Conservation (phyloP, 805 yeast species). For the Nakazawaea wyomingensis region DNA sequence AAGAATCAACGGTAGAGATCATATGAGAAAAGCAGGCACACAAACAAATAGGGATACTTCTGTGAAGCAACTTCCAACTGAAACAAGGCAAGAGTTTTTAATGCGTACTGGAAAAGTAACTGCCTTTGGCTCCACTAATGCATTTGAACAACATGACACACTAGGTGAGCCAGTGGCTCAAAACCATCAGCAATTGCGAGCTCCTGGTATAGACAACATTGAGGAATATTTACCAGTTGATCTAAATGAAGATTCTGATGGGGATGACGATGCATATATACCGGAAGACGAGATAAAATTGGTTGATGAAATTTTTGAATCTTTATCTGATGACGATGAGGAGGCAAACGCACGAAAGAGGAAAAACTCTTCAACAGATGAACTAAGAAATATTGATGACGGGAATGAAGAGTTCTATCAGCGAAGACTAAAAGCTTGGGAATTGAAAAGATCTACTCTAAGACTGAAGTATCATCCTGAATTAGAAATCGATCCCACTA, state of each 20-base stretch:
- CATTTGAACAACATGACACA: slow-evolving; percentile 41
- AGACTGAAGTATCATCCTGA: slow-evolving; percentile 28
- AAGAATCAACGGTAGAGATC: slow-evolving; percentile 34
- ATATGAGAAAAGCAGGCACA: slow-evolving; percentile 14
- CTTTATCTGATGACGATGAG: slow-evolving; percentile 14
- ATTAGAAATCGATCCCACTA: slow-evolving; percentile 21
- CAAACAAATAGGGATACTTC: slow-evolving; percentile 14
- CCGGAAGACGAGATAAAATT: slow-evolving; percentile 1
- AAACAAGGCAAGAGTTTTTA: slow-evolving; percentile 71
- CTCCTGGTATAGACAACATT: slow-evolving; percentile 40
- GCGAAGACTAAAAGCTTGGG: slow-evolving; percentile 59
- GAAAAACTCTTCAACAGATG: slow-evolving; percentile 22
- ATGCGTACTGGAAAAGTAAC: slow-evolving; percentile 90
- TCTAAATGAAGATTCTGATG: slow-evolving; percentile 20
- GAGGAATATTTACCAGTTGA: slow-evolving; percentile 9
- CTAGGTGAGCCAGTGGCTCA: slow-evolving; percentile 18
- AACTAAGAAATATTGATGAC: slow-evolving; percentile 57
- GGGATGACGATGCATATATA: slow-evolving; percentile 15
- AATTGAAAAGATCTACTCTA: slow-evolving; percentile 39
- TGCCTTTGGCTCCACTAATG: slow-evolving; percentile 75
- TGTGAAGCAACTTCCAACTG: slow-evolving; percentile 54
- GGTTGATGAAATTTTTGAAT: background rate
- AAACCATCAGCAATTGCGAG: slow-evolving; percentile 39
- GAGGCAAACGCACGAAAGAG: background rate
- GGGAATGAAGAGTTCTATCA: slow-evolving; percentile 71